phyloP scores from a whole-genome alignment of 139 green algal species.

The Micractinium conductrix region DNA sequence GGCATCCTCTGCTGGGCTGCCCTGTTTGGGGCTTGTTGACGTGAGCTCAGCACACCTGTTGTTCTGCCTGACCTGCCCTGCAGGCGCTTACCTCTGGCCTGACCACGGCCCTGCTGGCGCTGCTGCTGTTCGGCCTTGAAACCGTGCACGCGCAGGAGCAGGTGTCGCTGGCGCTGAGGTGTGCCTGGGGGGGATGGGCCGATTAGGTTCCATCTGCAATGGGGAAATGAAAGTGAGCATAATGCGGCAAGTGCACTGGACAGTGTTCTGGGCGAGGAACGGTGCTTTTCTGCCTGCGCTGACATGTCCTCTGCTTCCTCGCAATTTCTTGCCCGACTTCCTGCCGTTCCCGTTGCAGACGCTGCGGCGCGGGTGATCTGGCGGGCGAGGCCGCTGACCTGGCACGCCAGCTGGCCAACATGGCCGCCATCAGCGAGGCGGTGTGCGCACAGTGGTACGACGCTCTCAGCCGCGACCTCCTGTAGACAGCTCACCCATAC shows the following conservation, averaged over 20 bases:
- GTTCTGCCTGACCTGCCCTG: no score
- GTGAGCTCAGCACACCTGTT: constrained; percentile 37
- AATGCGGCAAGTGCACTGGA: no score
- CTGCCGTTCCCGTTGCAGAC: constrained; percentile 30
- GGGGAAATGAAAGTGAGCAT: no score
- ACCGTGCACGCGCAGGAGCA: neutral
- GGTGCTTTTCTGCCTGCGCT: neutral
- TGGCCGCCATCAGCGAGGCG: constrained; percentile 59
- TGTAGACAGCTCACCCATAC: neutral
- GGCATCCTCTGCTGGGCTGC: neutral
- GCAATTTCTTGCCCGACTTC: neutral
- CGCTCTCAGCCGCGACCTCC: neutral
- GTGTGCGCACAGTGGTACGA: constrained; percentile 44
- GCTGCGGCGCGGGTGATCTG: constrained; percentile 59
- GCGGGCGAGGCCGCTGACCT: constrained; percentile 57
- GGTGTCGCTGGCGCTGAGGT: neutral
- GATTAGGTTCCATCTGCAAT: neutral
- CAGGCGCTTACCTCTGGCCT: constrained; percentile 51
- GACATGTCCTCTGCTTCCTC: neutral
- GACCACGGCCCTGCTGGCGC: constrained; percentile 43
- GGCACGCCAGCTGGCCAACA: constrained; percentile 42
- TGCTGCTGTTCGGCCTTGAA: constrained; percentile 52
- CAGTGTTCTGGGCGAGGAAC: neutral
- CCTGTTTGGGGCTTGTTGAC: constrained; percentile 17
- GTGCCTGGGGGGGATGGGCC: neutral